phyloP scores from a whole-genome alignment of 306 rosid species.

The Cotoneaster glaucophyllus region DNA sequence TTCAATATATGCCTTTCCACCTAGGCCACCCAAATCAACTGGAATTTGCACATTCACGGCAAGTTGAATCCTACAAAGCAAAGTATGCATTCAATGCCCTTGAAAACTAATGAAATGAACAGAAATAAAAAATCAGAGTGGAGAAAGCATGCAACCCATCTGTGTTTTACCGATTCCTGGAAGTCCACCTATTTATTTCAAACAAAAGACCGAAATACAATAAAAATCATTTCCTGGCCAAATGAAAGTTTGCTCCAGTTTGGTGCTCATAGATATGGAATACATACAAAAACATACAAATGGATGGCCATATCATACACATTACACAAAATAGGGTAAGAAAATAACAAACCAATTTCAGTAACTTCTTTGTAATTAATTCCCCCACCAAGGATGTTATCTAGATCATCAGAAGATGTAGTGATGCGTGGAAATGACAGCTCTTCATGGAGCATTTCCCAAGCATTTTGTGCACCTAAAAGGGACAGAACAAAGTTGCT shows the following conservation, averaged over 20 bases:
- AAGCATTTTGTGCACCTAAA: constrained; percentile 81
- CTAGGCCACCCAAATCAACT: constrained; percentile 63
- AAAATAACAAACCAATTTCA: constrained; percentile 64
- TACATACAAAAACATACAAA: background rate
- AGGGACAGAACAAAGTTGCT: background rate
- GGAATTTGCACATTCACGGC: constrained; percentile 93
- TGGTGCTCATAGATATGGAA: background rate
- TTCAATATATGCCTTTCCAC: constrained; percentile 94
- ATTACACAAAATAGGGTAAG: background rate
- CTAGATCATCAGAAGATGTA: constrained; percentile 74
- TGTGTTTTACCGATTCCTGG: constrained; percentile 99
- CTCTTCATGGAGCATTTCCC: constrained; percentile 88
- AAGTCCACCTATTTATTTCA: constrained; percentile 60
- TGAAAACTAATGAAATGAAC: constrained; percentile 2
- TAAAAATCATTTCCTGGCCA: background rate
- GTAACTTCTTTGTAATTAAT: constrained; percentile 82
- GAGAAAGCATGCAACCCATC: constrained; percentile 53
- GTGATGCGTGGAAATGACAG: constrained; percentile 45
- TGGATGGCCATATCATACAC: background rate
- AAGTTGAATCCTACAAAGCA: constrained; percentile 73
- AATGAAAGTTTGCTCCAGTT: constrained; percentile 3
- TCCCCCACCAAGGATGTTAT: constrained; percentile 86
- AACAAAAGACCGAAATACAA: background rate
- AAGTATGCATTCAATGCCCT: constrained; percentile 12
- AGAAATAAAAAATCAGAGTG: constrained; percentile 6